Evolutionary conservation across 352 stramenopile genomes (phyloP).

Genomic region (Globisporangium spinosum): DNA sequence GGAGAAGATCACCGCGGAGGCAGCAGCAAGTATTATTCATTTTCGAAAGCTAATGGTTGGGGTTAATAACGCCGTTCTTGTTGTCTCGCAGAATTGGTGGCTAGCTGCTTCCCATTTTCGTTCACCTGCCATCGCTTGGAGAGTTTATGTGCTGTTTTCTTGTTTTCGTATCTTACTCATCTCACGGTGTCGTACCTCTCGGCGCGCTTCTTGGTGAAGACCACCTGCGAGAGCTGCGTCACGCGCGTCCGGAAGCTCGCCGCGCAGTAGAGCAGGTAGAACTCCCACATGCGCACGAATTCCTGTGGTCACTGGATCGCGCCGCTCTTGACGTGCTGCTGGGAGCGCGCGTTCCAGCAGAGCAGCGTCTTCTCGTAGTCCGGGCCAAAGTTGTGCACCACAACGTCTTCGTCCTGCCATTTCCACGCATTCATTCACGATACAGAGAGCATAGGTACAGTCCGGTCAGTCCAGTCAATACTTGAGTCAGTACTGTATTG

Average conservation of each 20-base stretch:
- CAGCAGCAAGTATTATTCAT: constrained; percentile 4
- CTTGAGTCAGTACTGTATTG: too few relatives aligned
- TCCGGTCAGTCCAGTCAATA: too few relatives aligned
- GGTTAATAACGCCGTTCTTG: constrained; percentile 2
- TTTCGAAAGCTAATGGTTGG: not conserved
- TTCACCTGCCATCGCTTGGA: not conserved
- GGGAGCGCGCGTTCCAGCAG: too few relatives aligned
- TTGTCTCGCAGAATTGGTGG: not conserved
- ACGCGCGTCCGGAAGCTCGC: constrained; percentile 80
- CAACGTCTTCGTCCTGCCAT: too few relatives aligned
- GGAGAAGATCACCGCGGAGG: not conserved
- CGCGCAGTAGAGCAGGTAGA: constrained; percentile 86
- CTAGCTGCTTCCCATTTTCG: not conserved
- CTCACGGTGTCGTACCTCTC: constrained; percentile 72
- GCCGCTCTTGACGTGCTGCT: too few relatives aligned
- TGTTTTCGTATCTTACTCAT: constrained; percentile 24
- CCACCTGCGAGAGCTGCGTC: constrained; percentile 76
- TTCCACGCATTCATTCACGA: too few relatives aligned
- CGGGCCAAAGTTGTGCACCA: too few relatives aligned
- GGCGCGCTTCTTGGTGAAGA: constrained; percentile 76
- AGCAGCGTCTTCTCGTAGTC: too few relatives aligned
- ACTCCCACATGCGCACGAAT: constrained; percentile 89
- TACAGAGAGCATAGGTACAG: too few relatives aligned
- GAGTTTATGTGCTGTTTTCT: not conserved
- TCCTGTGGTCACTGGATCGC: too few relatives aligned